Evolutionary conservation across 805 yeast species (phyloP).

Genomic region (Yamadazyma philogaea): DNA sequence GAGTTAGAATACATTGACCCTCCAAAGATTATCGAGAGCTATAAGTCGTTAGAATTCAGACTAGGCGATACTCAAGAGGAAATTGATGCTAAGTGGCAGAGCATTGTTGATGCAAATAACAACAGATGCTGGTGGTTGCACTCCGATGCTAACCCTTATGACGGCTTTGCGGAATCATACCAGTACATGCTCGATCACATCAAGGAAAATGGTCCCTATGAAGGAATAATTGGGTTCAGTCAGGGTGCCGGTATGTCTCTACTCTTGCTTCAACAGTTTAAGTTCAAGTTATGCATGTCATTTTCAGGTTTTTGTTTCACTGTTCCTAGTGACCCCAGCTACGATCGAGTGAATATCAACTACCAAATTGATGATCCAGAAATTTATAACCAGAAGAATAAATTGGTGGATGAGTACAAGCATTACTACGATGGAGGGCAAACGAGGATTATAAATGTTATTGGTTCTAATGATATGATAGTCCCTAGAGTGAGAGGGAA

Average conservation of each 20-base stretch:
- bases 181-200: constrained; percentile 26
- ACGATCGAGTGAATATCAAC: constrained; percentile 16
- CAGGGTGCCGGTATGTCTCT: constrained; percentile 43
- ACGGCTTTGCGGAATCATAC: constrained; percentile 29
- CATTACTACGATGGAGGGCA: constrained; percentile 18
- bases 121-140: constrained; percentile 41
- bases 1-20: constrained; percentile 36
- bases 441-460: constrained; percentile 27
- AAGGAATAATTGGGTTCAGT: constrained; percentile 41
- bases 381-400: constrained; percentile 19
- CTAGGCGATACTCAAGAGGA: constrained; percentile 26
- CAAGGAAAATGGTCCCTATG: constrained; percentile 37
- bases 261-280: constrained; percentile 21
- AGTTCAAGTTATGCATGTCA: constrained; percentile 25
- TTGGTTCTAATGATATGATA: constrained; percentile 30
- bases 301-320: constrained; percentile 37
- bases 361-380: constrained; percentile 22
- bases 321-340: constrained; percentile 17
- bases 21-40: constrained; percentile 21
- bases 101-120: constrained; percentile 23
- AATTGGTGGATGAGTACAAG: constrained; percentile 18
- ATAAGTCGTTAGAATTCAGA: constrained; percentile 28
- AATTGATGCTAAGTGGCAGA: constrained; percentile 28
- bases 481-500: constrained; percentile 32
- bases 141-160: constrained; percentile 18